phyloP scores from a whole-genome alignment of 1,284 basidiomycete species.

The Caloboletus firmus region DNA sequence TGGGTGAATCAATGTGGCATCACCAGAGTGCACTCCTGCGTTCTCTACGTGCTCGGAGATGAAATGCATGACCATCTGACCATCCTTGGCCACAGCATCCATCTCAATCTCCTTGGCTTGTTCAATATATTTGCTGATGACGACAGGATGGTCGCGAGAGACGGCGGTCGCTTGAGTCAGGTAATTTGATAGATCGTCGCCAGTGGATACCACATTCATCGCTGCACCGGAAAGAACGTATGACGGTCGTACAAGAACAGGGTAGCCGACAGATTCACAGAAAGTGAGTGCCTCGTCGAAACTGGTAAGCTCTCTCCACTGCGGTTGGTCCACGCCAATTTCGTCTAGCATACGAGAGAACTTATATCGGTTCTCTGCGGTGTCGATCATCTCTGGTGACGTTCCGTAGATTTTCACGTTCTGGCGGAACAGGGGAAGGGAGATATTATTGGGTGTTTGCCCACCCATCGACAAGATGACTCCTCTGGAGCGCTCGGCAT shows the following conservation, averaged over 20 bases:
- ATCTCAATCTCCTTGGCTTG: conserved; percentile 99
- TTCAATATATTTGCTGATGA: conserved; percentile 99
- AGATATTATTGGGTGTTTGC: conserved; percentile 98
- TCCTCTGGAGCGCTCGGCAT: conserved; percentile 85
- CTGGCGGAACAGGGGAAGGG: conserved; percentile 89
- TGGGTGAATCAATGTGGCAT: conserved; percentile 96
- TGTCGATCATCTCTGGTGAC: conserved; percentile 99
- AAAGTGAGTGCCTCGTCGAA: conserved; percentile 87
- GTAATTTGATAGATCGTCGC: conserved; percentile 89
- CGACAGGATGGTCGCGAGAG: conserved; percentile 96
- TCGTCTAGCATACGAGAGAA: conserved; percentile 98
- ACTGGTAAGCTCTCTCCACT: conserved; percentile 95
- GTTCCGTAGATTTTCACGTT: conserved; percentile 99
- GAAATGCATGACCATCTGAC: conserved; percentile 99
- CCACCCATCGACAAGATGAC: conserved; percentile 98
- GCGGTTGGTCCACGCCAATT: conserved; percentile 96
- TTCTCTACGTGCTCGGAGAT: conserved; percentile 99
- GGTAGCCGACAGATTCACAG: conserved; percentile 91
- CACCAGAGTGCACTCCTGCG: conserved; percentile 82
- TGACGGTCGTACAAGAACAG: conserved; percentile 94
- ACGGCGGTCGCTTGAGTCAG: conserved; percentile 95
- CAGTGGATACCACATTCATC: conserved; percentile 98
- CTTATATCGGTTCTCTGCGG: conserved; percentile 98
- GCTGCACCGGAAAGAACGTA: conserved; percentile 98
- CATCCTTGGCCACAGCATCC: conserved; percentile 97